Evolutionary conservation across 805 yeast species (phyloP), one percentile per base, ranked within the genome.

Genomic region (Sugiyamaella qingdaonensis): DNA sequence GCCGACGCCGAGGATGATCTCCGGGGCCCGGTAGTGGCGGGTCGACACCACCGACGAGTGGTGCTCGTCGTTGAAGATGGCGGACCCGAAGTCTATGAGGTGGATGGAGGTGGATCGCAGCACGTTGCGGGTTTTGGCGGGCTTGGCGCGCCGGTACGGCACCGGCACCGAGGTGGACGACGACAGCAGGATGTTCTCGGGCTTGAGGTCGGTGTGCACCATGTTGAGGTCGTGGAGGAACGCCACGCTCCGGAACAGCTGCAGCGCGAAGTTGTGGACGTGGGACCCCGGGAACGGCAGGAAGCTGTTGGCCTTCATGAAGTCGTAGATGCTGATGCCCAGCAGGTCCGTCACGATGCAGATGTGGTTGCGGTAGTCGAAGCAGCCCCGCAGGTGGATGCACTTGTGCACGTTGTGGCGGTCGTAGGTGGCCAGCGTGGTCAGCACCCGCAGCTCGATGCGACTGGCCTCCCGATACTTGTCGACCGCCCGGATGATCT

Each of bases 11-110:
- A 94, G 71, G 1, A 92, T 89, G 58, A 94, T 90, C 67, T 94
- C 99, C 0, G 99, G 99, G 0, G 99, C 99, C 51, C 99, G 75
- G 68, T 94, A 94, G 69, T 94, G 99, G 48, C 99, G 77, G 1
- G 99, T 94, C 7, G 96, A 88, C 10, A 94, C 96, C 13, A 94
- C 83, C 18, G 86, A 81, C 2, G 95, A 84, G 73, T 94, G 99
- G 66, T 87, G 90, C 71, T 94, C 98, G 69, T 91, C 95, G 61
- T 87, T 80, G 64, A 94, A 94, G 2, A 95, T 84, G 0, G 99
- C 97, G 37, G 94, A 84, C n/a, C 99, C 99, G 69, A 94, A 94
- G 71, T 94, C 99, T 56, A 94, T 94, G 27, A 92, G 80, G 66
- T 88, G 90, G 51, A 94, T 88, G 56, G 81, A 78, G 1, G 98